phyloP scores from a whole-genome alignment of 106 monocot species.

The Phalaenopsis aphrodite region DNA sequence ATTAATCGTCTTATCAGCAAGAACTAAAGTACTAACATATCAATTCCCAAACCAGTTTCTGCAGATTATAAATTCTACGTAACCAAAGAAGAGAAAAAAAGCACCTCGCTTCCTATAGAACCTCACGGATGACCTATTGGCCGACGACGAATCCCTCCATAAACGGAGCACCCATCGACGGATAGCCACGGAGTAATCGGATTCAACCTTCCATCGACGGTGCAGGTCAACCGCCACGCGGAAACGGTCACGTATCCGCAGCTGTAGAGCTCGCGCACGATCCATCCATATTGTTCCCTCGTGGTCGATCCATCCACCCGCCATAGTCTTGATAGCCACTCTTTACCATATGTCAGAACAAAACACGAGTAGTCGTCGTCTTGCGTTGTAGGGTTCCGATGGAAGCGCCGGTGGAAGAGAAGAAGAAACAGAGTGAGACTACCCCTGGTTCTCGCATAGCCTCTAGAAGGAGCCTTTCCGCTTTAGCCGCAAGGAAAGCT shows the following conservation, averaged over 20 bases:
- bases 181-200: constrained; percentile 28
- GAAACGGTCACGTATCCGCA: constrained; percentile 66
- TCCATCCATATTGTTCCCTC: constrained; percentile 38
- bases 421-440: background rate
- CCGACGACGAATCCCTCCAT: constrained; percentile 18
- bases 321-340: constrained; percentile 8
- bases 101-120: constrained; percentile 64
- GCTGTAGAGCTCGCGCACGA: constrained; percentile 37
- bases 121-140: constrained; percentile 23
- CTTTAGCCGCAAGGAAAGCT: too few relatives aligned
- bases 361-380: background rate
- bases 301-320: constrained; percentile 16
- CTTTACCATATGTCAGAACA: background rate
- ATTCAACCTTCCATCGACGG: constrained; percentile 25
- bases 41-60: background rate
- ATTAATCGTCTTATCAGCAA: background rate
- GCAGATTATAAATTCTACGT: background rate
- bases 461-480: too few relatives aligned
- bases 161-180: constrained; percentile 40
- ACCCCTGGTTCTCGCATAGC: background rate
- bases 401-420: background rate
- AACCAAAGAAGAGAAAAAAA: background rate
- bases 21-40: background rate
- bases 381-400: background rate
- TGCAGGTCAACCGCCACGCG: constrained; percentile 68